phyloP scores from a whole-genome alignment of 2,329 filamentous ascomycete species.

The Pyrenophora tritici-repentis region DNA sequence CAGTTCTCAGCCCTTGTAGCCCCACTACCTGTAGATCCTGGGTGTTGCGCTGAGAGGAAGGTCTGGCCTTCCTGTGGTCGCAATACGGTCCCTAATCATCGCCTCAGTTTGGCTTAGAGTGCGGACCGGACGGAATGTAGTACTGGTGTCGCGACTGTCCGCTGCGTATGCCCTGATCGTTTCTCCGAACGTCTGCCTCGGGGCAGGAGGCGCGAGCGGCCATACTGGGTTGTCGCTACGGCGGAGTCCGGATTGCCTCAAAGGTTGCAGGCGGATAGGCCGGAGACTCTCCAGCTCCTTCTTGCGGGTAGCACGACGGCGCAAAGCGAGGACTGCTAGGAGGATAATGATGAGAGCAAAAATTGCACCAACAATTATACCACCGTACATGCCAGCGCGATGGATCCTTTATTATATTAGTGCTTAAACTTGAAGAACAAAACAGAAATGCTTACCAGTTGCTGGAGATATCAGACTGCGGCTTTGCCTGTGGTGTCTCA shows the following conservation, averaged over 20 bases:
- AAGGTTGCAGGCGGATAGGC: background rate
- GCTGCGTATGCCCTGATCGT: no score
- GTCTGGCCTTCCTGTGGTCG: background rate
- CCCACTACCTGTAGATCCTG: background rate
- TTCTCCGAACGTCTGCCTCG: no score
- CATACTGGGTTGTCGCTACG: no score
- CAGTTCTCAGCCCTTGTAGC: no score
- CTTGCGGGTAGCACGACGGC: background rate
- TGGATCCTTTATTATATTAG: slow-evolving; percentile 61
- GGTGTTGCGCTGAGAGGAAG: background rate
- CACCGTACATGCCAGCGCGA: slow-evolving; percentile 77
- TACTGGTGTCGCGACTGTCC: no score
- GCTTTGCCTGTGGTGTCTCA: slow-evolving; percentile 5
- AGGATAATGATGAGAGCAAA: slow-evolving; percentile 63
- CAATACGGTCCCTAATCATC: background rate
- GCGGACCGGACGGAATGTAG: no score
- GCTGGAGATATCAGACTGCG: slow-evolving; percentile 8
- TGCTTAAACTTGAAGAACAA: background rate
- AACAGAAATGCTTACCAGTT: slow-evolving; percentile 15
- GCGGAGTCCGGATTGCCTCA: background rate
- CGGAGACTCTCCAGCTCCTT: background rate
- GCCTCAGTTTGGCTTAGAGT: background rate
- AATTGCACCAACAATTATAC: slow-evolving; percentile 77
- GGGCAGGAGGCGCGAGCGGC: no score
- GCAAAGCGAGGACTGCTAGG: background rate